phyloP scores from a whole-genome alignment of 2,329 filamentous ascomycete genomes.

The Blastomyces gilchristii region DNA sequence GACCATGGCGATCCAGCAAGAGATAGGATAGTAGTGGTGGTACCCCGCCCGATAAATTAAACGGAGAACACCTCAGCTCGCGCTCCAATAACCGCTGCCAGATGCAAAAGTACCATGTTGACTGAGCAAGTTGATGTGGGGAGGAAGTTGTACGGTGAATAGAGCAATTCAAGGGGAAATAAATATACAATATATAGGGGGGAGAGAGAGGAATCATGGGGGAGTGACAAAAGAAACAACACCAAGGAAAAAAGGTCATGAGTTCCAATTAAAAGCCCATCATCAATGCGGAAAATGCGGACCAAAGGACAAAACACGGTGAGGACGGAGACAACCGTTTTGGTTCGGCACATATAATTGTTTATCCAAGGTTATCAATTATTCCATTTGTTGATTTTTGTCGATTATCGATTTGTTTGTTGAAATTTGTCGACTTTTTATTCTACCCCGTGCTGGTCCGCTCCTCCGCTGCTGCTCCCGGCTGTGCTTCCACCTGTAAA shows the following conservation, averaged over 20 bases:
- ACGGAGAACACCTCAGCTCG: not conserved
- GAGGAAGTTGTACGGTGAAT: not conserved
- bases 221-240: not conserved
- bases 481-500: conserved; percentile 25
- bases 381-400: not conserved
- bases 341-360: not conserved
- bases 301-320: not conserved
- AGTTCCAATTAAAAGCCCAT: not conserved
- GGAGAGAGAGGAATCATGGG: not conserved
- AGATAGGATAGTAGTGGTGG: not conserved
- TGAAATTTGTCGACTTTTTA: not conserved
- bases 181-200: conserved; percentile 2
- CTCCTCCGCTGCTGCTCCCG: conserved; percentile 14
- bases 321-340: too few species aligned
- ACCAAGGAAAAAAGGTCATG: not conserved
- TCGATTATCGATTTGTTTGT: not conserved
- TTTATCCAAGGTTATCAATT: not conserved
- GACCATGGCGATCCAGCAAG: not conserved
- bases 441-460: conserved; percentile 24
- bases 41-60: not conserved
- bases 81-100: not conserved
- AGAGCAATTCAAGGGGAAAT: not conserved
- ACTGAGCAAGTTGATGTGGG: not conserved
- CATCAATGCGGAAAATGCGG: not conserved
- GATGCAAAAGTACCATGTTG: conserved; percentile 1